phyloP scores from a whole-genome alignment of 2,329 filamentous ascomycete species.

The Cercospora brassicicola region DNA sequence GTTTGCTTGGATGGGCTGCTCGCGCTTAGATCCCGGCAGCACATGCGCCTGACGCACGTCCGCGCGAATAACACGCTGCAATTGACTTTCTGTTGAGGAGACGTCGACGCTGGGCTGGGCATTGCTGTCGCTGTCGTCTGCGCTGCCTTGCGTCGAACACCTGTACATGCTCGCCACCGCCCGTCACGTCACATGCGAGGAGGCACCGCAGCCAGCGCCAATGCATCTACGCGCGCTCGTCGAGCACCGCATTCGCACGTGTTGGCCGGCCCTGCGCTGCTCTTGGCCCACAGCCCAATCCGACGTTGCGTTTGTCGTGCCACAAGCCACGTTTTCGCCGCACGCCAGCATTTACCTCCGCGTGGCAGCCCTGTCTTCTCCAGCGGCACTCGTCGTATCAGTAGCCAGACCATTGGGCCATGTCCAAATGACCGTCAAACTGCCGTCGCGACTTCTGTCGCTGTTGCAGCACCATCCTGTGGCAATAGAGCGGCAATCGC shows the following conservation, averaged over 20 bases:
- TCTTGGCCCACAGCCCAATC: neutral
- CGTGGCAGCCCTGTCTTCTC: constrained; percentile 19
- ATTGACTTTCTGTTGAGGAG: neutral
- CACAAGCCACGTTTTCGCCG: constrained; percentile 23
- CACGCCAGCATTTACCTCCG: constrained; percentile 1
- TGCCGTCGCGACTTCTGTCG: neutral
- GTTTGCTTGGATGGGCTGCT: neutral
- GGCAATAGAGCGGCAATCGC: neutral
- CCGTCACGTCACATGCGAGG: neutral
- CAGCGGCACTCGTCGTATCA: neutral
- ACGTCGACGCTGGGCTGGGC: neutral
- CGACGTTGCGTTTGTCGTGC: constrained; percentile 14
- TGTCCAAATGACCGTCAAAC: neutral
- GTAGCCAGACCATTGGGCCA: neutral
- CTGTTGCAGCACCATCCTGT: neutral
- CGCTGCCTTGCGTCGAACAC: neutral
- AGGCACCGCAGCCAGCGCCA: constrained; percentile 17
- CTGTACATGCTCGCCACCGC: neutral
- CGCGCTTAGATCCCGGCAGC: constrained; percentile 13
- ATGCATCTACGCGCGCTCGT: constrained; percentile 14
- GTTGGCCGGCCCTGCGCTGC: neutral
- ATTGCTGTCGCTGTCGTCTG: neutral
- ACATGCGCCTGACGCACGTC: constrained; percentile 4
- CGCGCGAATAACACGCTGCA: neutral
- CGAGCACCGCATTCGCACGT: constrained; percentile 11